Evolutionary conservation across 2,329 filamentous ascomycete genomes (phyloP).

Genomic region (Ophiocordyceps camponoti-leonardi): DNA sequence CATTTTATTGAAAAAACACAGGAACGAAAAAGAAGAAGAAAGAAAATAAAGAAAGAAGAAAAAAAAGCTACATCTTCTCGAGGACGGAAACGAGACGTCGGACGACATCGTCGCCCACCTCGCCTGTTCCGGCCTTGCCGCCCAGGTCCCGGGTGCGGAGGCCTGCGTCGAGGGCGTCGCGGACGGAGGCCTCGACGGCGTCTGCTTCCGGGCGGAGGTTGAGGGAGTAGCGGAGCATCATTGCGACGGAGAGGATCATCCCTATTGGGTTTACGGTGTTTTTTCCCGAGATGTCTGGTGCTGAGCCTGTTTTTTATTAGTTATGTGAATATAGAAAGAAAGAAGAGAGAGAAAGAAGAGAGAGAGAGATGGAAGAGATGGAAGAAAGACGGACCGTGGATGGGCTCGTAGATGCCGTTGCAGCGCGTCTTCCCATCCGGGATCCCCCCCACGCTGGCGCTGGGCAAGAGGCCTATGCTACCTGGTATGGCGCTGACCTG

Average conservation of each 20-base stretch:
- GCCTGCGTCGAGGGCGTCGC: slow-evolving; percentile 61
- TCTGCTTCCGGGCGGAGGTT: slow-evolving; percentile 60
- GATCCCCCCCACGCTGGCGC: slow-evolving; percentile 70
- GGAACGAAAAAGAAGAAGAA: too few relatives aligned
- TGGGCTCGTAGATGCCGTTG: slow-evolving; percentile 95
- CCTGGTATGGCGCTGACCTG: slow-evolving; percentile 92
- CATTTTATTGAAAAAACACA: too few relatives aligned
- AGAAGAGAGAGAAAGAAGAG: too few relatives aligned
- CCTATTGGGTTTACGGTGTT: slow-evolving; percentile 75
- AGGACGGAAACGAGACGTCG: slow-evolving; percentile 53
- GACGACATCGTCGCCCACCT: slow-evolving; percentile 65
- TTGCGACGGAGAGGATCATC: slow-evolving; percentile 78
- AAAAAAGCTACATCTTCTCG: slow-evolving; percentile 14
- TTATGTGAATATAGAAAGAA: too few relatives aligned
- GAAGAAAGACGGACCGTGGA: slow-evolving; percentile 52
- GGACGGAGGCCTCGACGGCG: slow-evolving; percentile 67
- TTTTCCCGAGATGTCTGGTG: slow-evolving; percentile 84
- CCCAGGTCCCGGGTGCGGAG: slow-evolving; percentile 73
- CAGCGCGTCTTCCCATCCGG: slow-evolving; percentile 72
- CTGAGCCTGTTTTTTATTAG: slow-evolving; percentile 51
- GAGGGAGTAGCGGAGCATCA: slow-evolving; percentile 93
- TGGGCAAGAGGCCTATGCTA: slow-evolving; percentile 73
- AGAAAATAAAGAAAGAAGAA: too few relatives aligned
- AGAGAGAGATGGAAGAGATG: neutral
- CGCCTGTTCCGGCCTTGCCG: slow-evolving; percentile 50